These are phyloP conservation scores for Pyronema domesticum DNA, from an alignment of 495 filamentous ascomycete genomes.

Conservation along the genomic window DNA sequence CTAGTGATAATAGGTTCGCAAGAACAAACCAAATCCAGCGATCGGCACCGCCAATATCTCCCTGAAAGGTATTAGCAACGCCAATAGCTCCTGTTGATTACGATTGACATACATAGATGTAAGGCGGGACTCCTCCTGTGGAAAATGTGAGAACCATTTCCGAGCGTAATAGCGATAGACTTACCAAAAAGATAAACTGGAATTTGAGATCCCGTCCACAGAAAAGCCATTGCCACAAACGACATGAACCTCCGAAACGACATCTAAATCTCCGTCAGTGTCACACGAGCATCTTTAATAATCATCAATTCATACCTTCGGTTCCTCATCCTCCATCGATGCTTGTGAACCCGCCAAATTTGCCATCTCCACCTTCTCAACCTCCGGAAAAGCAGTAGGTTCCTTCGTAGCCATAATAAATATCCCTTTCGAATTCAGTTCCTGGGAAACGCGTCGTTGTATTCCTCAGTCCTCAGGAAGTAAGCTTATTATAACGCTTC, in stretches of 20 bases:
- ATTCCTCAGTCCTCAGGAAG: too few relatives aligned
- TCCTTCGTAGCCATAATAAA: too few relatives aligned
- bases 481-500: too few relatives aligned
- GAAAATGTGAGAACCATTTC: not conserved
- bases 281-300: not conserved
- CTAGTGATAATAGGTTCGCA: slow-evolving; percentile 47
- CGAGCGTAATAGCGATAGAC: not conserved
- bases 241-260: slow-evolving; percentile 1
- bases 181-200: slow-evolving; percentile 1
- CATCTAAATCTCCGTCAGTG: not conserved
- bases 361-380: too few relatives aligned
- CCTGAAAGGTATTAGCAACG: not conserved
- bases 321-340: too few relatives aligned
- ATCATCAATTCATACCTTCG: too few relatives aligned
- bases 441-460: too few relatives aligned
- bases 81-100: not conserved
- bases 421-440: too few relatives aligned
- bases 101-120: slow-evolving; percentile 33
- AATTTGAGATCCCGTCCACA: slow-evolving; percentile 2
- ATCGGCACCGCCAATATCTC: slow-evolving; percentile 45
- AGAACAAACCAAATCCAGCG: slow-evolving; percentile 60
- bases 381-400: too few relatives aligned
- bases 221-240: slow-evolving; percentile 2
- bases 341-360: too few relatives aligned
- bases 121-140: slow-evolving; percentile 39